Conservation (phyloP, 140 eudicot genomes). For the Oenanthe javanica region DNA sequence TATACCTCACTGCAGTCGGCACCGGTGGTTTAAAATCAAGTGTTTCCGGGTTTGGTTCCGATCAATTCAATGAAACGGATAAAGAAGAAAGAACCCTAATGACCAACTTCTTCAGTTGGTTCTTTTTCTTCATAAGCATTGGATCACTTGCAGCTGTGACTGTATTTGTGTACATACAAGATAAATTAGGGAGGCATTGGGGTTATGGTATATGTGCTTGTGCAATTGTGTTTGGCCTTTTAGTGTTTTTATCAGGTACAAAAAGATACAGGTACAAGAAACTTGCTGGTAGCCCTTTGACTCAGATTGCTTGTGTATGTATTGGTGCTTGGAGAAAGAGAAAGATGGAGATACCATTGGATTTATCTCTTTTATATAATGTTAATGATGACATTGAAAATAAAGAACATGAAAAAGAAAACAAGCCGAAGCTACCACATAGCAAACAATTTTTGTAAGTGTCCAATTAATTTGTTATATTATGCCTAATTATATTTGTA, state of each 20-base stretch:
- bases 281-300: conserved; percentile 68
- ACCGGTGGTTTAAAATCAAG: conserved; percentile 84
- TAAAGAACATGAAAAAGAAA: conserved; percentile 17
- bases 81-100: conserved; percentile 40
- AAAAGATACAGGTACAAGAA: conserved; percentile 69
- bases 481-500: too few species aligned
- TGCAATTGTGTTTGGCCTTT: conserved; percentile 39
- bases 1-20: conserved; percentile 68
- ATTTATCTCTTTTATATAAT: conserved; percentile 33
- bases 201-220: conserved; percentile 71
- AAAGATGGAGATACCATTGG: conserved; percentile 41
- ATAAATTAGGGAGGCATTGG: conserved; percentile 62
- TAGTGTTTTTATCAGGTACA: conserved; percentile 53
- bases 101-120: conserved; percentile 66
- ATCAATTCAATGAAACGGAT: conserved; percentile 67
- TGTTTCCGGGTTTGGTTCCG: conserved; percentile 77
- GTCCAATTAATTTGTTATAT: neutral
- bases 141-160: conserved; percentile 73
- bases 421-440: conserved; percentile 45
- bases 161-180: conserved; percentile 62
- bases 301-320: conserved; percentile 64
- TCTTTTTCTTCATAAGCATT: conserved; percentile 57
- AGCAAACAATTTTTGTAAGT: conserved; percentile 46
- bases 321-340: conserved; percentile 74
- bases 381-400: conserved; percentile 37